phyloP scores from a whole-genome alignment of 2,329 filamentous ascomycete genomes.

The Trichophyton schoenleinii region DNA sequence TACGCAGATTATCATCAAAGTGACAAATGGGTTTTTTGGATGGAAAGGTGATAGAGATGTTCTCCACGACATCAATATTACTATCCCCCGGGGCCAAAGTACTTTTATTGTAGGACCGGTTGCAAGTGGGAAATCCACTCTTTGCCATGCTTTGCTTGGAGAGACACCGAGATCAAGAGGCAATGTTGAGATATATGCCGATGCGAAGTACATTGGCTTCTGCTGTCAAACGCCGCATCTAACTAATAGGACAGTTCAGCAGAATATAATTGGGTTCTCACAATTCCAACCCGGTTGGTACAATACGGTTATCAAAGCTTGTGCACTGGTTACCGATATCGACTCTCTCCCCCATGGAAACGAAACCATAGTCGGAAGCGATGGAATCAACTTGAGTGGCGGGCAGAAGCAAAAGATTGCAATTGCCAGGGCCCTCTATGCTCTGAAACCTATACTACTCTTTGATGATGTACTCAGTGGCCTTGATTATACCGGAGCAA shows the following conservation, averaged over 20 bases:
- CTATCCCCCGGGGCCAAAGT: slow-evolving; percentile 31
- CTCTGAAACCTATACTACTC: slow-evolving; percentile 41
- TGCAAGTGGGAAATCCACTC: slow-evolving; percentile 41
- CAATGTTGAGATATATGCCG: slow-evolving; percentile 18
- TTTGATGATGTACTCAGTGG: slow-evolving; percentile 42
- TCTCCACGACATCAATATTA: slow-evolving; percentile 31
- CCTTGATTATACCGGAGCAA: slow-evolving; percentile 38
- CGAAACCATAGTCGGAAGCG: slow-evolving; percentile 57
- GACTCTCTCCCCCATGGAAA: slow-evolving; percentile 54
- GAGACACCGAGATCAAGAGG: slow-evolving; percentile 28
- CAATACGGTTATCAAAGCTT: slow-evolving; percentile 51
- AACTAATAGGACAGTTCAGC: not conserved
- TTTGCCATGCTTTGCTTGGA: slow-evolving; percentile 36
- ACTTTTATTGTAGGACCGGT: slow-evolving; percentile 40
- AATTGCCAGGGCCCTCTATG: slow-evolving; percentile 61
- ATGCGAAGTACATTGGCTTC: slow-evolving; percentile 14
- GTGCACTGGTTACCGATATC: slow-evolving; percentile 58
- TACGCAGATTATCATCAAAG: not conserved
- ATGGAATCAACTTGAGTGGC: slow-evolving; percentile 60
- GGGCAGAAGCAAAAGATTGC: slow-evolving; percentile 73
- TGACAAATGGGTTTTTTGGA: slow-evolving; percentile 28
- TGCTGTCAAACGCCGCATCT: not conserved
- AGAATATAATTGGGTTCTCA: slow-evolving; percentile 44
- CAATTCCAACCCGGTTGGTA: slow-evolving; percentile 40
- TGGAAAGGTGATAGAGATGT: slow-evolving; percentile 35